phyloP scores from a whole-genome alignment of 305 asterid species.

The Solanum hybrid region DNA sequence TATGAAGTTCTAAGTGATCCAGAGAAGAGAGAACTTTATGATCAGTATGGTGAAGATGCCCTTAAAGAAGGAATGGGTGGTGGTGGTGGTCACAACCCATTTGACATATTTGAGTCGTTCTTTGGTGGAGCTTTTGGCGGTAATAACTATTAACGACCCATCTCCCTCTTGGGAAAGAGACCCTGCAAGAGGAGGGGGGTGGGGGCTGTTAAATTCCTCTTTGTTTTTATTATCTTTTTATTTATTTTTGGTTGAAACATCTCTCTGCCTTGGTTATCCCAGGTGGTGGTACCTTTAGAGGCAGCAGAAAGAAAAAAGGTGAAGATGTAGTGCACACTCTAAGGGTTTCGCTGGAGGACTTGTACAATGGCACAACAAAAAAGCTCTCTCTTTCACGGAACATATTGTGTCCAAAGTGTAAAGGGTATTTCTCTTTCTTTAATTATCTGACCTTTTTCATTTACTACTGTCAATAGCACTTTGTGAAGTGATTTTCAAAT shows the following conservation, averaged over 20 bases:
- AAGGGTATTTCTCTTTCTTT: constrained; percentile 13
- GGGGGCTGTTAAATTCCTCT: background rate
- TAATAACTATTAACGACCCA: constrained; percentile 5
- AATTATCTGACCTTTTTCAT: background rate
- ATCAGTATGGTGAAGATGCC: constrained; percentile 57
- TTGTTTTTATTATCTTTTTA: background rate
- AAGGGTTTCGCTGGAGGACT: constrained; percentile 23
- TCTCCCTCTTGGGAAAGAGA: background rate
- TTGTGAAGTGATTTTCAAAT: background rate
- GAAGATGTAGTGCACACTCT: constrained; percentile 20
- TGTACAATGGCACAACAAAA: constrained; percentile 26
- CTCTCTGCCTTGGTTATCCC: background rate
- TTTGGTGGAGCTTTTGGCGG: constrained; percentile 55
- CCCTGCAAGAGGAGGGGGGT: background rate
- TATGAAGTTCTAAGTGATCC: constrained; percentile 58
- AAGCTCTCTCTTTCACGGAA: constrained; percentile 25
- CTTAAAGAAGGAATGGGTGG: constrained; percentile 54
- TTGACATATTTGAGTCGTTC: constrained; percentile 47
- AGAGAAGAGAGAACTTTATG: constrained; percentile 46
- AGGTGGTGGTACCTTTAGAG: constrained; percentile 18
- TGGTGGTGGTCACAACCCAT: constrained; percentile 37
- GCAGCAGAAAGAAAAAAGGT: constrained; percentile 21
- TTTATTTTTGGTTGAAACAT: background rate
- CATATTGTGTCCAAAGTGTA: constrained; percentile 26
- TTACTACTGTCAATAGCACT: background rate